Percentiles rank a stretch among this genome's conserved stretches.
Conservation (phyloP, 1,284 basidiomycete species). For the Ustilago trichophora region DNA sequence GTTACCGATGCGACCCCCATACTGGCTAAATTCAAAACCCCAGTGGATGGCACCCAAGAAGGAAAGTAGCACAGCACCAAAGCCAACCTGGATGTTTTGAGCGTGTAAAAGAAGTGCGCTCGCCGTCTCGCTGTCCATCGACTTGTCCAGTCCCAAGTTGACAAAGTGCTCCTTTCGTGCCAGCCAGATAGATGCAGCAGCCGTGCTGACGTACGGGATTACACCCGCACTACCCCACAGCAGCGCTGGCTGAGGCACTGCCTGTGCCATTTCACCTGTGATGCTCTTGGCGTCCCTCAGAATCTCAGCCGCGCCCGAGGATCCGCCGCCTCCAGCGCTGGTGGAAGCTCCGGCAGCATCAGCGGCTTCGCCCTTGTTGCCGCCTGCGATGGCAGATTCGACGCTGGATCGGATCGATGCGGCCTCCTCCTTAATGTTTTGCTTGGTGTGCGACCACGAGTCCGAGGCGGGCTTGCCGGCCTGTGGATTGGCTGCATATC, state of each 20-base stretch:
- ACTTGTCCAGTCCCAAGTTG: slow-evolving; percentile 67
- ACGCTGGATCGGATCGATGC: slow-evolving; percentile 40
- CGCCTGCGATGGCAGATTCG: slow-evolving; percentile 53
- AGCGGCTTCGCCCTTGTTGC: slow-evolving; percentile 9
- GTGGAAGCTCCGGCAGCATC: slow-evolving; percentile 16
- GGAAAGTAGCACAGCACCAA: slow-evolving; percentile 90
- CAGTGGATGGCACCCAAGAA: slow-evolving; percentile 94
- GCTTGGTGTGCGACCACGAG: slow-evolving; percentile 55
- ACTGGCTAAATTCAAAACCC: slow-evolving; percentile 87
- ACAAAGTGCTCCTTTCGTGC: slow-evolving; percentile 75
- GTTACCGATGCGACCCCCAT: slow-evolving; percentile 79
- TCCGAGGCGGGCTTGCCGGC: slow-evolving; percentile 63
- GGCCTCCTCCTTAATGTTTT: slow-evolving; percentile 63
- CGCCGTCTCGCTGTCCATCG: slow-evolving; percentile 80
- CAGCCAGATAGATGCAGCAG: slow-evolving; percentile 80
- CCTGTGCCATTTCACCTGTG: slow-evolving; percentile 66
- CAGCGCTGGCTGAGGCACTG: slow-evolving; percentile 68
- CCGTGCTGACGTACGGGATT: slow-evolving; percentile 83
- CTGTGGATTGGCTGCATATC: slow-evolving; percentile 57
- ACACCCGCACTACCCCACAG: slow-evolving; percentile 70
- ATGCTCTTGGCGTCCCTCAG: slow-evolving; percentile 61
- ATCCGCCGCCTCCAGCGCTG: slow-evolving; percentile 17
- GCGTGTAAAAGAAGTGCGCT: slow-evolving; percentile 72
- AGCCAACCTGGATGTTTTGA: slow-evolving; percentile 82
- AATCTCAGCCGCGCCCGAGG: slow-evolving; percentile 49